Percentiles rank a stretch among this genome's conserved stretches.
These are phyloP conservation scores for Didymella lethalis DNA, from an alignment of 2,329 filamentous ascomycete genomes.

Conservation along the genomic window DNA sequence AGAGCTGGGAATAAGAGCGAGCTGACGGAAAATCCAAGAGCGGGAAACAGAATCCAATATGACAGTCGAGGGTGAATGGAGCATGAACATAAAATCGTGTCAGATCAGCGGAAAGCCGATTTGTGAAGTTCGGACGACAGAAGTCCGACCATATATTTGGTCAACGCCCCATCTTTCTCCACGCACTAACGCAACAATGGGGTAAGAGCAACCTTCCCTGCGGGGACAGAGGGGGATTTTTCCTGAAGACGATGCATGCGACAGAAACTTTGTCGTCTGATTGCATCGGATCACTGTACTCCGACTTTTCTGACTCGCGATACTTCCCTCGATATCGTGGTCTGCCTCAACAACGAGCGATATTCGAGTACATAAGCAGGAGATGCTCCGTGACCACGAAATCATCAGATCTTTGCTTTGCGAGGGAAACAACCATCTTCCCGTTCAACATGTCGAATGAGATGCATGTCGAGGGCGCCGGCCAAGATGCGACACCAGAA, in stretches of 20 bases:
- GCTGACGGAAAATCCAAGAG: not conserved
- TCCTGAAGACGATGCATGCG: slow-evolving; percentile 4
- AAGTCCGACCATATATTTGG: slow-evolving; percentile 24
- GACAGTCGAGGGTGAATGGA: slow-evolving; percentile 4
- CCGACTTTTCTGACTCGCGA: slow-evolving; percentile 24
- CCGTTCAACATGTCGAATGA: slow-evolving; percentile 18
- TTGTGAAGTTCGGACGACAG: slow-evolving; percentile 33
- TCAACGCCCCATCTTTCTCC: slow-evolving; percentile 17
- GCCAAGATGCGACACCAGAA: slow-evolving; percentile 8
- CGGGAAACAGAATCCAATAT: slow-evolving; percentile 1
- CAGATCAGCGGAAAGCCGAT: slow-evolving; percentile 1
- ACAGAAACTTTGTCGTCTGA: slow-evolving; percentile 16
- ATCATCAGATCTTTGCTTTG: not conserved
- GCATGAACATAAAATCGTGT: not conserved
- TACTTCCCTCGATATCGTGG: slow-evolving; percentile 1
- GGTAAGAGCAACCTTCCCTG: slow-evolving; percentile 14
- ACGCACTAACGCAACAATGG: slow-evolving; percentile 14
- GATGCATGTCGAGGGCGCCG: slow-evolving; percentile 9
- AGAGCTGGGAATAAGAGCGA: not conserved
- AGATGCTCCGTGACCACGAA: not conserved
- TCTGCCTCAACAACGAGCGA: not conserved
- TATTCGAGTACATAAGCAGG: slow-evolving; percentile 15
- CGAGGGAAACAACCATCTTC: not conserved
- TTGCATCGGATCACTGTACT: slow-evolving; percentile 29
- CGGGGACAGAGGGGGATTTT: slow-evolving; percentile 12